Conservation (phyloP, 371 early-diverging fungal genomes). For the Mucor velutinosus region DNA sequence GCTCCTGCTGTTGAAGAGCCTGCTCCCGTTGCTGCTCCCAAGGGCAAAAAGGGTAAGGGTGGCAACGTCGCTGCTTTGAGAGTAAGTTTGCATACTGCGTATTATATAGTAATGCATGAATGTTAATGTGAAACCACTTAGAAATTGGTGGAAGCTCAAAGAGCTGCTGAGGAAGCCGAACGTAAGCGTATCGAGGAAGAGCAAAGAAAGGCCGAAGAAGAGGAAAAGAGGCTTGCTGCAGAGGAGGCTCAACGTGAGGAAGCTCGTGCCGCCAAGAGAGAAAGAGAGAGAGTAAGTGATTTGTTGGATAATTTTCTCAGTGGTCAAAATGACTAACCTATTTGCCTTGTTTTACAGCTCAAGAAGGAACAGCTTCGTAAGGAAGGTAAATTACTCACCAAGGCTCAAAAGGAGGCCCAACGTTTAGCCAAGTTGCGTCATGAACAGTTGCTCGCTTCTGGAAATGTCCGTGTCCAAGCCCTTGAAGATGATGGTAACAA, state of each 20-base stretch:
- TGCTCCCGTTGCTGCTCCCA: slow-evolving; percentile 27
- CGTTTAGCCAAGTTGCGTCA: slow-evolving; percentile 72
- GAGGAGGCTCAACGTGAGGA: slow-evolving; percentile 54
- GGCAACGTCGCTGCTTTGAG: slow-evolving; percentile 52
- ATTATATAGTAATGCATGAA: neutral
- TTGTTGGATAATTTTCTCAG: neutral
- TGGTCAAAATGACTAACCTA: neutral
- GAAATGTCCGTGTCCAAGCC: slow-evolving; percentile 77
- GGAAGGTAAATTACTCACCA: slow-evolving; percentile 91
- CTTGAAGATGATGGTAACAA: slow-evolving; percentile 51
- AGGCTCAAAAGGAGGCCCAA: slow-evolving; percentile 91
- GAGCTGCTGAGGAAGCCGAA: slow-evolving; percentile 56
- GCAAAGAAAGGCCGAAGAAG: slow-evolving; percentile 46
- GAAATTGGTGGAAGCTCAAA: slow-evolving; percentile 57
- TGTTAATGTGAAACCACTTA: slow-evolving; percentile 13
- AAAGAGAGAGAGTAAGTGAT: slow-evolving; percentile 35
- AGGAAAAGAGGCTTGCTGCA: slow-evolving; percentile 40
- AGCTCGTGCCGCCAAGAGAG: slow-evolving; percentile 46
- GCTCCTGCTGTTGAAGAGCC: slow-evolving; percentile 31
- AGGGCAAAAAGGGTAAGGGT: slow-evolving; percentile 47
- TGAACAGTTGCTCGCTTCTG: slow-evolving; percentile 80
- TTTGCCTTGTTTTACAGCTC: slow-evolving; percentile 35
- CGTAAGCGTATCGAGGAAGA: slow-evolving; percentile 42
- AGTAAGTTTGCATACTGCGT: slow-evolving; percentile 28
- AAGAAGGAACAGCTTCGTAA: slow-evolving; percentile 90